Conservation (phyloP, 1,284 basidiomycete species). For the Amylostereum areolatum region DNA sequence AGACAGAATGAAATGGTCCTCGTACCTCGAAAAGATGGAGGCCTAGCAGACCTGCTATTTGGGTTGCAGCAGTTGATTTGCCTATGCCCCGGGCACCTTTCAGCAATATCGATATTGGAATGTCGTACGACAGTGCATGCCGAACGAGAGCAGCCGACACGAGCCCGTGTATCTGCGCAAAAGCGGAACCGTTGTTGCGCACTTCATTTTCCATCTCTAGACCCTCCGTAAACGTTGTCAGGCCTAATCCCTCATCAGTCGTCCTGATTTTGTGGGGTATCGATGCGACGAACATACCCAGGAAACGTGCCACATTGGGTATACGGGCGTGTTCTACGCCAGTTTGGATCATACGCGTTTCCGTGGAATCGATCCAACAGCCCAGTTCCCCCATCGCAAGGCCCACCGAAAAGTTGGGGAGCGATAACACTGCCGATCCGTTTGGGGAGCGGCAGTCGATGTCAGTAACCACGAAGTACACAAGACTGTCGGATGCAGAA, state of each 20-base stretch:
- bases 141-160: slow-evolving; percentile 51
- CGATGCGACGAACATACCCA: too few relatives aligned
- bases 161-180: slow-evolving; percentile 42
- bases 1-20: too few relatives aligned
- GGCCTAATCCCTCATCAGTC: too few relatives aligned
- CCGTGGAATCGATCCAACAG: slow-evolving; percentile 74
- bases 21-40: slow-evolving; percentile 79
- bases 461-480: slow-evolving; percentile 79
- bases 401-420: slow-evolving; percentile 41
- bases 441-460: slow-evolving; percentile 59
- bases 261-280: too few relatives aligned
- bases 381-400: slow-evolving; percentile 69
- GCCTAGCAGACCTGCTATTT: slow-evolving; percentile 61
- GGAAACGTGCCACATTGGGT: slow-evolving; percentile 41
- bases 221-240: too few relatives aligned
- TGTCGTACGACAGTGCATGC: slow-evolving; percentile 50
- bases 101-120: slow-evolving; percentile 64
- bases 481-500: slow-evolving; percentile 31
- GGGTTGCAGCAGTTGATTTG: slow-evolving; percentile 57
- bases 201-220: not conserved
- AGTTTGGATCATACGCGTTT: slow-evolving; percentile 74
- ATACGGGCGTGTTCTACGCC: slow-evolving; percentile 71
- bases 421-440: slow-evolving; percentile 18
- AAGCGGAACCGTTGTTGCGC: slow-evolving; percentile 16
- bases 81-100: slow-evolving; percentile 73